Evolutionary conservation across 768 basidiomycete genomes (phyloP).

Genomic region (Sarcomyxa edulis): DNA sequence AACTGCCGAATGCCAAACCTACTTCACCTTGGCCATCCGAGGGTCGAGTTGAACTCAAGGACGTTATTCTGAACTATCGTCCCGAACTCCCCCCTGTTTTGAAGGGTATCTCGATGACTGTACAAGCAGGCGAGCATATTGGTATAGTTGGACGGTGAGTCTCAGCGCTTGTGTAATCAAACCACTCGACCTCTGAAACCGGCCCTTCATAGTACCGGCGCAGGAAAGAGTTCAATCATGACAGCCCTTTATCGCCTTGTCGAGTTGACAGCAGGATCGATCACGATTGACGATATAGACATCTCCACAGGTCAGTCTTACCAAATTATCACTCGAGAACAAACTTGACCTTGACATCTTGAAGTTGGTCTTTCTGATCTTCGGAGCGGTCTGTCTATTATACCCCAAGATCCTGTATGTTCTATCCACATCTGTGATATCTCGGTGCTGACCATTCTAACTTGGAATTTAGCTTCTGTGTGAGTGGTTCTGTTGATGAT

Average conservation of each 20-base stretch:
- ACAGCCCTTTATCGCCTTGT: slow-evolving; percentile 82
- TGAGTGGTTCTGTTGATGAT: slow-evolving; percentile 17
- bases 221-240: slow-evolving; percentile 89
- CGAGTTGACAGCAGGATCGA: slow-evolving; percentile 70
- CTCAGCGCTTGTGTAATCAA: not conserved
- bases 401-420: slow-evolving; percentile 78
- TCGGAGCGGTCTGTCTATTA: slow-evolving; percentile 65
- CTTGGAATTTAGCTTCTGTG: slow-evolving; percentile 41
- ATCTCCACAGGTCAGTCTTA: too few species aligned
- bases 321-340: too few species aligned
- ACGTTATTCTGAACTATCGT: slow-evolving; percentile 78
- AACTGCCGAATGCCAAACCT: slow-evolving; percentile 55
- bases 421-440: slow-evolving; percentile 6
- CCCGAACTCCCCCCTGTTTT: slow-evolving; percentile 86
- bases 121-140: slow-evolving; percentile 81
- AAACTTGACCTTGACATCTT: too few species aligned
- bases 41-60: slow-evolving; percentile 69
- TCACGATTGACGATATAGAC: slow-evolving; percentile 80
- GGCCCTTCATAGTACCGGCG: slow-evolving; percentile 54
- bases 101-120: slow-evolving; percentile 70
- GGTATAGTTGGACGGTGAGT: slow-evolving; percentile 72
- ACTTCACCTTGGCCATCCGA: slow-evolving; percentile 65
- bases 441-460: slow-evolving; percentile 7
- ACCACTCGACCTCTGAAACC: slow-evolving; percentile 1
- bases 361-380: slow-evolving; percentile 74